Conservation (phyloP, 148 eudicot species). For the Rhododendron henanense region DNA sequence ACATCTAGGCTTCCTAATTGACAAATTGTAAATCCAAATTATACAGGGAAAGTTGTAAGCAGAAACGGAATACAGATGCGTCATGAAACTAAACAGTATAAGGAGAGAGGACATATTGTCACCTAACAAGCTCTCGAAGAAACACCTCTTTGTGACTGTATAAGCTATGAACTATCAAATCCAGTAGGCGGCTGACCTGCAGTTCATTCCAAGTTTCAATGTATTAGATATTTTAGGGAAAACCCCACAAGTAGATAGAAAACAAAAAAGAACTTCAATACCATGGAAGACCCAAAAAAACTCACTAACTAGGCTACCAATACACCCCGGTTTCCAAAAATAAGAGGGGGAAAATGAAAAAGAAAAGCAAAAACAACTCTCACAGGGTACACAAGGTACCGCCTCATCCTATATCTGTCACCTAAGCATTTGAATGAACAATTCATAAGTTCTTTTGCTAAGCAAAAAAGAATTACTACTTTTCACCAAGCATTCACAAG, state of each 20-base stretch:
- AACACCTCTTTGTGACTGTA: slow-evolving; percentile 99
- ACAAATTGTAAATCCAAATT: background rate
- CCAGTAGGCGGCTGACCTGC: slow-evolving; percentile 92
- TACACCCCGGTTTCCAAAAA: background rate
- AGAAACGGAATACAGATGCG: background rate
- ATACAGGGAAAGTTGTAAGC: background rate
- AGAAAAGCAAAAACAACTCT: background rate
- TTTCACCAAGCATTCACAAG: background rate
- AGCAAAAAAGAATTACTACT: background rate
- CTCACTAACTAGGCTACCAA: background rate
- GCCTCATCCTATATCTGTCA: background rate
- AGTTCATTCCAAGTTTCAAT: slow-evolving; percentile 15
- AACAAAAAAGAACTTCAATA: background rate
- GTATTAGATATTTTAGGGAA: background rate
- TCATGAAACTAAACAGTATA: background rate
- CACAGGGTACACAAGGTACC: background rate
- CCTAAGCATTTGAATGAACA: background rate
- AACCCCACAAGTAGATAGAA: background rate
- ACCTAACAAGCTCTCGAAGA: slow-evolving; percentile 96
- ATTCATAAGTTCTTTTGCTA: background rate
- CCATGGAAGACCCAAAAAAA: background rate
- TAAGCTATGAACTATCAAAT: slow-evolving; percentile 91
- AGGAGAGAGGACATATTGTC: slow-evolving; percentile 19
- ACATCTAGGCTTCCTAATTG: background rate
- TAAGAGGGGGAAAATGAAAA: background rate